Evolutionary conservation across 148 eudicot genomes (phyloP), one percentile per base, ranked within the genome.

Genomic region (Camellia sinensis): DNA sequence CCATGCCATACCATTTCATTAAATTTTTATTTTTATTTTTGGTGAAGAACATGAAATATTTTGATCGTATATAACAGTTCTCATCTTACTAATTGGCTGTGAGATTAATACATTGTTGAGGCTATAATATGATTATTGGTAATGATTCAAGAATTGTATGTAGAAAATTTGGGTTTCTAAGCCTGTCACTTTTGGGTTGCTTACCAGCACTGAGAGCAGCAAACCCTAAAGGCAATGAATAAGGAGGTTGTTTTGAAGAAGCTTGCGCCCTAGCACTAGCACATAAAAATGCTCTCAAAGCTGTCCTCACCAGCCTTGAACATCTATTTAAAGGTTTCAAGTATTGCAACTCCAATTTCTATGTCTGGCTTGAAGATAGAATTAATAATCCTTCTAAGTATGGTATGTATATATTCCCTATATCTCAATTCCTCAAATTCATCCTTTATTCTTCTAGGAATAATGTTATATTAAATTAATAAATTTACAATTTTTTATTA

Each of bases 191-290:
- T 53, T 59, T 82, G 72, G 83, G 85, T 61, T 85, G 87, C 68
- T 64, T 82, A 74, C 87, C 85, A 45, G 75, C 67, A 11, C 66
- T 82, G 6, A 75, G 85, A 82, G 87, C 85, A 45, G 3, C 72
- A 29, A 85, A 80, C 78, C 80, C 87, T 2, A 80, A 68, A 53
- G 74, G 41, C 68, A 65, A 77, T 3, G 41, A 22, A 5, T 2
- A 12, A 59, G 87, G 75, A 8, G 83, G 76, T 29, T 85, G 87
- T 80, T 82, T 85, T 45, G 75, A 85, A 73, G 66, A 66, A 79
- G 87, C 87, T 41, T 61, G 65, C 17, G 73, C 80, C 63, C 76
- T 85, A 8, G 85, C 87, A 67, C 61, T 82, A 56, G 85, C 87
- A 13, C 83, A 85, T 61, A 85, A 85, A 14, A 52, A 66, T 67